Percentiles rank a stretch among this genome's conserved stretches.
Evolutionary conservation across 2,329 filamentous ascomycete genomes (phyloP).

Genomic region (Bipolaris cookei): DNA sequence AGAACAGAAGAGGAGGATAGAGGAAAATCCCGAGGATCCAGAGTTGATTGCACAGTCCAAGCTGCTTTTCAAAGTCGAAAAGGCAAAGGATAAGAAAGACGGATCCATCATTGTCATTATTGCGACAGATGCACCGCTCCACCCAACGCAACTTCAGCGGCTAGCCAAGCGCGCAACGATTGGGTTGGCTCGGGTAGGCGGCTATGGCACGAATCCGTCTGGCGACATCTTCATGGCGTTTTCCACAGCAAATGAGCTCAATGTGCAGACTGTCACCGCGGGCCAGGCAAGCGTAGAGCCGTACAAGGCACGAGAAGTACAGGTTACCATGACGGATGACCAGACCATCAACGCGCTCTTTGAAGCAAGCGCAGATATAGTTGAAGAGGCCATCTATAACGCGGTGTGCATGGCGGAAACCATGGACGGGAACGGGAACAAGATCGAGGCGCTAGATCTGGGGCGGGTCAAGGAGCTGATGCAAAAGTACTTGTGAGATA

Average conservation of each 20-base stretch:
- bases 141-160: slow-evolving; percentile 63
- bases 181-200: slow-evolving; percentile 66
- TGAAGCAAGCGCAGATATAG: slow-evolving; percentile 66
- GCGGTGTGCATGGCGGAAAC: slow-evolving; percentile 66
- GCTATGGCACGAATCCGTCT: slow-evolving; percentile 66
- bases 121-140: slow-evolving; percentile 66
- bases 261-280: slow-evolving; percentile 50
- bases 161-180: slow-evolving; percentile 67
- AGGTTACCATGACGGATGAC: slow-evolving; percentile 61
- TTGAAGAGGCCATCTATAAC: slow-evolving; percentile 72
- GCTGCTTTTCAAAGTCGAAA: slow-evolving; percentile 36
- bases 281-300: slow-evolving; percentile 34
- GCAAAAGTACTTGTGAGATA: slow-evolving; percentile 40
- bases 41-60: slow-evolving; percentile 36
- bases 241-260: slow-evolving; percentile 64
- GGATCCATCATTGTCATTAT: slow-evolving; percentile 69
- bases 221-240: slow-evolving; percentile 73
- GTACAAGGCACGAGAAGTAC: slow-evolving; percentile 52
- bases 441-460: slow-evolving; percentile 43
- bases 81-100: slow-evolving; percentile 61
- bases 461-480: slow-evolving; percentile 47
- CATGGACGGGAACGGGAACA: slow-evolving; percentile 62
- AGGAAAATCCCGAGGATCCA: slow-evolving; percentile 36
- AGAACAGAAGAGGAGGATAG: slow-evolving; percentile 51
- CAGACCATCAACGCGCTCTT: slow-evolving; percentile 67